These are phyloP conservation scores for Ceratocystis destructans DNA, from an alignment of 2,329 filamentous ascomycete genomes.

Conservation along the genomic window DNA sequence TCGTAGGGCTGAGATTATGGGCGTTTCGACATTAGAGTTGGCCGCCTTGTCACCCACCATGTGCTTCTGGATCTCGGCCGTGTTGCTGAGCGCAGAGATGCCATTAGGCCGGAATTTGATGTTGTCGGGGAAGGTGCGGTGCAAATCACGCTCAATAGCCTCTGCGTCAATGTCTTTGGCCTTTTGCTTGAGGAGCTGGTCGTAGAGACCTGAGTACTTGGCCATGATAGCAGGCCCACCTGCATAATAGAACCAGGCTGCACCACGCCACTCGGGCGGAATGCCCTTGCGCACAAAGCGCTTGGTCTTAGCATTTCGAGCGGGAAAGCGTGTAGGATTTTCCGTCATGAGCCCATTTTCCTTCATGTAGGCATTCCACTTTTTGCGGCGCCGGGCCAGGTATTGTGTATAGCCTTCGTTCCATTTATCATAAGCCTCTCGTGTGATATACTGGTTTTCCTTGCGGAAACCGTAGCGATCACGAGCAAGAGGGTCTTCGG, in stretches of 20 bases:
- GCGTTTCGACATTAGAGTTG: slow-evolving; percentile 16
- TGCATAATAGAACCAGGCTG: slow-evolving; percentile 94
- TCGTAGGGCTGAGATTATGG: slow-evolving; percentile 67
- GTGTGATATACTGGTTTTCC: slow-evolving; percentile 60
- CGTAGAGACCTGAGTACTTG: slow-evolving; percentile 65
- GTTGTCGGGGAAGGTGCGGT: slow-evolving; percentile 91
- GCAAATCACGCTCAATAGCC: slow-evolving; percentile 83
- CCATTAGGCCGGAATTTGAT: slow-evolving; percentile 63
- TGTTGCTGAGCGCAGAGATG: slow-evolving; percentile 28
- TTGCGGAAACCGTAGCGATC: slow-evolving; percentile 93
- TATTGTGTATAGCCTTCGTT: slow-evolving; percentile 61
- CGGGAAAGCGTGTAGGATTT: slow-evolving; percentile 63
- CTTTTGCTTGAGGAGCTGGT: slow-evolving; percentile 48
- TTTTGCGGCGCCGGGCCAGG: slow-evolving; percentile 57
- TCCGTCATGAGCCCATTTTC: slow-evolving; percentile 61
- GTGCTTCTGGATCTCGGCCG: slow-evolving; percentile 27
- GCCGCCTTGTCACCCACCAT: slow-evolving; percentile 31
- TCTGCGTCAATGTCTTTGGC: slow-evolving; percentile 66
- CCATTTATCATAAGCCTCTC: slow-evolving; percentile 73
- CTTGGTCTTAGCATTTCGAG: slow-evolving; percentile 69
- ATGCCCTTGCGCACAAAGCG: slow-evolving; percentile 87
- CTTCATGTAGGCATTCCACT: slow-evolving; percentile 68
- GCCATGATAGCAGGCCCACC: slow-evolving; percentile 68
- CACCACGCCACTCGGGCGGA: slow-evolving; percentile 84
- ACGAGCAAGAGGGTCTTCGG: slow-evolving; percentile 40